Percentiles rank a stretch among this genome's conserved stretches.
Conservation (phyloP, 176 grass and related monocot genomes). For the Phragmites australis region DNA sequence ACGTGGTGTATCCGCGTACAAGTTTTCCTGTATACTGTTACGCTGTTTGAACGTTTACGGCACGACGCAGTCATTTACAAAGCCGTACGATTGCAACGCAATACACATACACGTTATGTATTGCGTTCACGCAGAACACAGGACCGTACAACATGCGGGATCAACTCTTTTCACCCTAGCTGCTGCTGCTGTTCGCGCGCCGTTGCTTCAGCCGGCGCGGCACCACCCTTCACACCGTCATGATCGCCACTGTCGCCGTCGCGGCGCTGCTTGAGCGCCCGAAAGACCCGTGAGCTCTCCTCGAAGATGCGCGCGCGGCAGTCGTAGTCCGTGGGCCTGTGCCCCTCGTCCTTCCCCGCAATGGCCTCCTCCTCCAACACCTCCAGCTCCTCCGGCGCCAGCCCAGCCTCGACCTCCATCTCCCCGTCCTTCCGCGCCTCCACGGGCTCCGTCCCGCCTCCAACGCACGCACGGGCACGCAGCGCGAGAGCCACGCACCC, state of each 20-base stretch:
- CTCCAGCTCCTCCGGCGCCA: constrained; percentile 51
- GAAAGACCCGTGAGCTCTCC: constrained; percentile 75
- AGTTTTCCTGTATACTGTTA: no score
- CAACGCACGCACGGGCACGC: neutral
- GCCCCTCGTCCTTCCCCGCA: constrained; percentile 51
- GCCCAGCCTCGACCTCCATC: neutral
- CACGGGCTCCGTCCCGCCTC: neutral
- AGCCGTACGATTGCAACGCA: no score
- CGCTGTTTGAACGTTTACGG: no score
- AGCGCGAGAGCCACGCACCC: neutral
- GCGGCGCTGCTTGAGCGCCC: constrained; percentile 47
- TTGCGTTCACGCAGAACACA: neutral
- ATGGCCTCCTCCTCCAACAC: constrained; percentile 59
- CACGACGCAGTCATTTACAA: no score
- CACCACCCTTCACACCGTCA: neutral
- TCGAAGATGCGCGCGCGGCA: constrained; percentile 78
- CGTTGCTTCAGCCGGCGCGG: neutral
- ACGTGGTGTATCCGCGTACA: no score
- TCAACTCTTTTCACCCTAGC: neutral
- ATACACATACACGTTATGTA: no score
- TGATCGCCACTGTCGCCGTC: neutral
- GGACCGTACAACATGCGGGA: no score
- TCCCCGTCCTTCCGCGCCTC: neutral
- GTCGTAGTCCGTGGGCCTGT: constrained; percentile 69
- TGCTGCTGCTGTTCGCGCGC: neutral